A percentile compares a stretch with the other conserved stretches of the same genome.
These are phyloP conservation scores for Orbilia brochopaga DNA, from an alignment of 2,329 filamentous ascomycete genomes.

Conservation along the genomic window DNA sequence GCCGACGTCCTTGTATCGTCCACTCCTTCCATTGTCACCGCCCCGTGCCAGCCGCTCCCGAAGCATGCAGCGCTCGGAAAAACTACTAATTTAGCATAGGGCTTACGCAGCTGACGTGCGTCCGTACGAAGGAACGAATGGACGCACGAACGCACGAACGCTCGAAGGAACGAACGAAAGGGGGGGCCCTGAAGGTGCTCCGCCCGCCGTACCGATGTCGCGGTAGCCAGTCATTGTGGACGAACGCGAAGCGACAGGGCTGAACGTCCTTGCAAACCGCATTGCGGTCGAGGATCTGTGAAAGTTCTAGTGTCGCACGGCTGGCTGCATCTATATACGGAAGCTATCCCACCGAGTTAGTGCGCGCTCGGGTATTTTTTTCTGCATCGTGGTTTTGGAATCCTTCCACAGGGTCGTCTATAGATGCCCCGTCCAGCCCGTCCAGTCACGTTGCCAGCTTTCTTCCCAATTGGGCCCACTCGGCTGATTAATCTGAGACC, in stretches of 20 bases:
- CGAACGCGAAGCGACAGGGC: slow-evolving; percentile 4
- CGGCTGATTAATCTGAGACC: slow-evolving; percentile 2
- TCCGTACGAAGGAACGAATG: slow-evolving; percentile 24
- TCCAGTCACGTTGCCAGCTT: no score
- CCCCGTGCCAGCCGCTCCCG: neutral
- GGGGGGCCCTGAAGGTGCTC: slow-evolving; percentile 5
- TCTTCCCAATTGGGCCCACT: neutral
- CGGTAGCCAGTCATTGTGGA: neutral
- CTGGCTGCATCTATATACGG: slow-evolving; percentile 5
- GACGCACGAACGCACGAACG: no score
- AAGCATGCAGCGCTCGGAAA: slow-evolving; percentile 15
- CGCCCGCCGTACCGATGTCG: slow-evolving; percentile 7
- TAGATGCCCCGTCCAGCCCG: no score
- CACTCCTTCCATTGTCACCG: slow-evolving; percentile 17
- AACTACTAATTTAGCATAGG: slow-evolving; percentile 34
- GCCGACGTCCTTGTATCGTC: slow-evolving; percentile 3
- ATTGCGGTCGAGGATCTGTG: no score
- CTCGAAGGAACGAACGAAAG: neutral
- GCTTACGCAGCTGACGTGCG: slow-evolving; percentile 46
- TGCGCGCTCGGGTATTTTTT: neutral
- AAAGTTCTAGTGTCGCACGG: neutral
- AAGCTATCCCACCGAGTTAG: neutral
- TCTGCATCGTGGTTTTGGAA: neutral
- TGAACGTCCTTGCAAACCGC: neutral
- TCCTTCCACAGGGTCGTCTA: no score